Percentiles rank a stretch among this genome's conserved stretches.
These are phyloP conservation scores for Curvularia sp. DNA, from an alignment of 2,329 filamentous ascomycete genomes.

Conservation along the genomic window DNA sequence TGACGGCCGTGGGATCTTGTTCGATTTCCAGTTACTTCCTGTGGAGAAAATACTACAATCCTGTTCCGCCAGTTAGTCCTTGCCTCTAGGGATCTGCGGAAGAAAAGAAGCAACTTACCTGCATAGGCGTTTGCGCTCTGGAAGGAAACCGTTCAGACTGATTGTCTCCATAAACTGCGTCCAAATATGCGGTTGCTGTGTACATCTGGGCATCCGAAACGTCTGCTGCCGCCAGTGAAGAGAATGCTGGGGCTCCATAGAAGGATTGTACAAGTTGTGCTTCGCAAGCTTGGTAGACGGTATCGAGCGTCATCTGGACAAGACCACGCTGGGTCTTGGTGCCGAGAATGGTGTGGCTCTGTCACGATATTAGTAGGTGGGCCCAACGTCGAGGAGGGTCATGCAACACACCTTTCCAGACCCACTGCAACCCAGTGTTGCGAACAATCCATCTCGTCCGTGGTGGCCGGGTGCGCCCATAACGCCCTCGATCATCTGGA, in stretches of 20 bases:
- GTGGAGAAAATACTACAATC: conserved; percentile 65
- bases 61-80: conserved; percentile 50
- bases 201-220: conserved; percentile 80
- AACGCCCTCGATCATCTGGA: conserved; percentile 80
- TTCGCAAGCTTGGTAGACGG: conserved; percentile 83
- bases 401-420: conserved; percentile 79
- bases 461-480: conserved; percentile 74
- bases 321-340: conserved; percentile 85
- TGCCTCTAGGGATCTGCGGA: conserved; percentile 29
- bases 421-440: conserved; percentile 91
- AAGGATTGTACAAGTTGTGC: conserved; percentile 70
- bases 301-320: conserved; percentile 88
- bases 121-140: conserved; percentile 56
- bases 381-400: conserved; percentile 6
- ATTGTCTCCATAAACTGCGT: conserved; percentile 76
- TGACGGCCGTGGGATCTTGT: conserved; percentile 72
- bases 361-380: conserved; percentile 11
- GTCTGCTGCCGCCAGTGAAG: conserved; percentile 78
- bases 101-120: conserved; percentile 47
- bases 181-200: conserved; percentile 77
- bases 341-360: conserved; percentile 96
- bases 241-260: conserved; percentile 66
- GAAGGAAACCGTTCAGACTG: conserved; percentile 58
- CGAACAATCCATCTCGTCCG: conserved; percentile 86
- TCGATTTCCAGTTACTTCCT: conserved; percentile 58